Conservation (phyloP, 345 rosid species). For the Jatropha curcas region DNA sequence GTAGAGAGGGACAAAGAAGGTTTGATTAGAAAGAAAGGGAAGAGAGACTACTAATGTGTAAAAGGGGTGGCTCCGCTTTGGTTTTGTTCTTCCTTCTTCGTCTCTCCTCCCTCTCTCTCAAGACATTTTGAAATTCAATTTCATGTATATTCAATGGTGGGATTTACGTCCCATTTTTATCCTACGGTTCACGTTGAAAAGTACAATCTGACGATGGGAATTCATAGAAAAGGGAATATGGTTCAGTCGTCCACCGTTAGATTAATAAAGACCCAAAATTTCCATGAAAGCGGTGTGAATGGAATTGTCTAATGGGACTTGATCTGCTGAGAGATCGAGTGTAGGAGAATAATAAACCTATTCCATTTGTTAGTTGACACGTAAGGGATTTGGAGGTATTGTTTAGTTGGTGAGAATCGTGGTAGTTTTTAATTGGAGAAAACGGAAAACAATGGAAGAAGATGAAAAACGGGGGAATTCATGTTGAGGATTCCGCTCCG, state of each 20-base stretch:
- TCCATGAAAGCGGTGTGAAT: slow-evolving; percentile 6
- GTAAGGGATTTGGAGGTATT: slow-evolving; percentile 1
- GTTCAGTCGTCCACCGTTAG: slow-evolving; percentile 41
- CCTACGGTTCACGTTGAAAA: slow-evolving; percentile 36
- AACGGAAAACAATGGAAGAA: not conserved
- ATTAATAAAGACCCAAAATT: slow-evolving; percentile 21
- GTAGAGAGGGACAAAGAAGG: slow-evolving; percentile 8
- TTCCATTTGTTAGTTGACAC: slow-evolving; percentile 15
- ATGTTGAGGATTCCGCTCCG: slow-evolving; percentile 3
- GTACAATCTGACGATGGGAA: slow-evolving; percentile 50
- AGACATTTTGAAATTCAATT: slow-evolving; percentile 88
- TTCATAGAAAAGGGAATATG: slow-evolving; percentile 45
- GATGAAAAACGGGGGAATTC: slow-evolving; percentile 7
- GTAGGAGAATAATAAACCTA: not conserved
- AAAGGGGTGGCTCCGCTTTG: slow-evolving; percentile 20
- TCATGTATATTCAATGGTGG: slow-evolving; percentile 57
- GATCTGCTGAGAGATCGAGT: not conserved
- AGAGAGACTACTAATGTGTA: slow-evolving; percentile 27
- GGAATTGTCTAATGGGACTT: not conserved
- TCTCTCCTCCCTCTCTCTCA: slow-evolving; percentile 83
- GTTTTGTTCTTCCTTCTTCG: slow-evolving; percentile 36
- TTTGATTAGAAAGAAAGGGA: slow-evolving; percentile 1
- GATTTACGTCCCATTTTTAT: slow-evolving; percentile 44
- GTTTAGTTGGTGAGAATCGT: not conserved
- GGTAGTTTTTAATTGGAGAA: slow-evolving; percentile 6